Evolutionary conservation across 495 filamentous ascomycete species (phyloP).

Genomic region (Aspergillus sclerotiicarbonarius): DNA sequence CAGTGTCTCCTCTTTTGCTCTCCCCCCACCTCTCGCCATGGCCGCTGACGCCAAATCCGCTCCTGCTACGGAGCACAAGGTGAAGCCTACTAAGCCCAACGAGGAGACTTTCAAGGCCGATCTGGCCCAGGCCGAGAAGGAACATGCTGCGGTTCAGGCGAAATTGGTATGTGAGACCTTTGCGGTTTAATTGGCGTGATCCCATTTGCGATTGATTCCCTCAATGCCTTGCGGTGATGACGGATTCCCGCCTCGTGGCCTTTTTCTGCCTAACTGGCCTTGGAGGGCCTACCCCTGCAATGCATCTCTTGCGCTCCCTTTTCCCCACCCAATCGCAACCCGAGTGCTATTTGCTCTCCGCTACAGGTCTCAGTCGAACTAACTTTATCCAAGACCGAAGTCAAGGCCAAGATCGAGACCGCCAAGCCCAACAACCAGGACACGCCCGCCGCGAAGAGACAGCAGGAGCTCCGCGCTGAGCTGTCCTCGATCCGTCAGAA

Average conservation of each 20-base stretch:
- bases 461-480: slow-evolving; percentile 76
- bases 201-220: slow-evolving; percentile 1
- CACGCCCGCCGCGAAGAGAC: slow-evolving; percentile 69
- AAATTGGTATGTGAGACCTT: slow-evolving; percentile 63
- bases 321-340: neutral
- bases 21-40: slow-evolving; percentile 26
- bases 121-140: slow-evolving; percentile 77
- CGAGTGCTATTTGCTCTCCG: neutral
- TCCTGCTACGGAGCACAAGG: slow-evolving; percentile 46
- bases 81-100: slow-evolving; percentile 54
- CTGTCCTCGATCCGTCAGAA: slow-evolving; percentile 69
- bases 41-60: slow-evolving; percentile 37
- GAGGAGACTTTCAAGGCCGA: slow-evolving; percentile 58
- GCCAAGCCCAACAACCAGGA: slow-evolving; percentile 74
- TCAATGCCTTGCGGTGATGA: neutral
- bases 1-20: slow-evolving; percentile 14
- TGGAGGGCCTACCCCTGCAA: neutral
- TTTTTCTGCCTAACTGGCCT: neutral
- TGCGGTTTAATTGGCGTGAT: neutral
- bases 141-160: slow-evolving; percentile 67
- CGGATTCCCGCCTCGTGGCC: slow-evolving; percentile 1
- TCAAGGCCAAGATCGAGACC: slow-evolving; percentile 80
- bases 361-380: slow-evolving; percentile 5
- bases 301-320: neutral
- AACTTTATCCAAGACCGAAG: slow-evolving; percentile 59